Base-by-base conservation (phyloP, 2,329 filamentous ascomycete genomes). In the Mycosphaerelloides madeirae region DNA sequence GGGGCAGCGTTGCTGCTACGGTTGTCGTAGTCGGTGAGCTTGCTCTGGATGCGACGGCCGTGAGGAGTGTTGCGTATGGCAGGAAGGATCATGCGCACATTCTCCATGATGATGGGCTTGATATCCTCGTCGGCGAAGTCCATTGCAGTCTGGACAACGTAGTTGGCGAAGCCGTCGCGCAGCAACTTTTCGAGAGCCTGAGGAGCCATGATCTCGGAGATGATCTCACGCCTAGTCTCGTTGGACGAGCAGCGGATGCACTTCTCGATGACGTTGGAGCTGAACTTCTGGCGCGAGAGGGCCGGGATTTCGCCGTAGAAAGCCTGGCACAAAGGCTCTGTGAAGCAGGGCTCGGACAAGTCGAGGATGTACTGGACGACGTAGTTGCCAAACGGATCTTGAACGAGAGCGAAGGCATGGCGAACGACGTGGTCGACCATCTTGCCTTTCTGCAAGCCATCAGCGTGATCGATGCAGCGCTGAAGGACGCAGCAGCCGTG, bases 201-300 rank as follows among this genome's bases (percentile, higher is more conserved):
- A 3, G 83, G 78, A 7, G 70, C 65, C 38, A 84, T 74, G 62
- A 98, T 83, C 71, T 97, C 93, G 29, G 85, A 80, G 46, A 96
- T 84, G 69, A 98, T 83, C 66, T 83, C 76, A 57, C 88, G 84
- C 64, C 85, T 89, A 40, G 85, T 85, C 8, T 78, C 73, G 18
- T 81, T 74, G 48, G 85, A 81, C 29, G 90, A 84, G 63, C 88
- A 95, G 44, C 93, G 88, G 47, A 97, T 71, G 56, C 71, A 76
- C 67, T 98, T 98, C 73, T 98, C 93, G 52, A 98, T 91, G 46
- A 98, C 93, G 59, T 98, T 98, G 61, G 93, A 97, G 71, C 89
- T 96, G 73, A 98, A 98, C 70, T 98, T 98, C 73, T 98, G 93
- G 65, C 89, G 90, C 5, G 93, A 97, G 13, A 84, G 63, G 78